Base-by-base conservation (phyloP, 768 basidiomycete genomes). In the Lanmaoa pseudosensibilis region DNA sequence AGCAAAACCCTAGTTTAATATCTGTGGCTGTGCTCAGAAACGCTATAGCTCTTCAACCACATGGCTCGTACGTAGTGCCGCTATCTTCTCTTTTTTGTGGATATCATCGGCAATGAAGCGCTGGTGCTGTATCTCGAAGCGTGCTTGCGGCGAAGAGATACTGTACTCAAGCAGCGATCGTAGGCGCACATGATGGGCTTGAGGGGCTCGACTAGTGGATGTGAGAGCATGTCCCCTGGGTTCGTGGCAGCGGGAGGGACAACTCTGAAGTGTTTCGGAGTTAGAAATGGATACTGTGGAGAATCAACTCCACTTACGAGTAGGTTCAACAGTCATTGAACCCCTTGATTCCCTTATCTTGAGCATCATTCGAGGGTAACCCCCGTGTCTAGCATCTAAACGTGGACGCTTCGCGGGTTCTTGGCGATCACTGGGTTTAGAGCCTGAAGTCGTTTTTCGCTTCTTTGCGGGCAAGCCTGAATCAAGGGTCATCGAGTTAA, bases 61-160 rank as follows among this genome's bases (percentile, higher is more conserved):
- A 23, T 59, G 50, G 40, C 46, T 50, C 19, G 27, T 6, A 27
- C 54, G 50, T 33, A 61, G 38, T 10, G 12, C 40, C 9, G 43
- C 41, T 16, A 54, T 58, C 30, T 52, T 36, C 34, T 27, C 27
- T 6, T 27, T 27, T 4, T 6, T 27, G 27, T 27, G 27, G 3
- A 47, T 33, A 47, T 44, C 47, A 21, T 60, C 59, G 4, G 44
- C 56, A 16, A 51, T 45, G 34, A 54, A 44, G 25, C 37, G 52
- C 34, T 60, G 59, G 13, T 45, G 52, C 36, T 58, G 56, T 11
- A 58, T 49, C 51, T 60, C 59, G 45, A 58, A 60, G 39, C 47
- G 48, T 19, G 47, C 52, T 41, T 58, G 59, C 16, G 48, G 59
- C 16, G 48, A 45, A 39, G 56, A 54, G 56, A 54, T 19, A 19